A percentile compares a stretch with the other conserved stretches of the same genome.
Conservation (phyloP, 1,139 yeast genomes). For the Nakaseomyces sp. region DNA sequence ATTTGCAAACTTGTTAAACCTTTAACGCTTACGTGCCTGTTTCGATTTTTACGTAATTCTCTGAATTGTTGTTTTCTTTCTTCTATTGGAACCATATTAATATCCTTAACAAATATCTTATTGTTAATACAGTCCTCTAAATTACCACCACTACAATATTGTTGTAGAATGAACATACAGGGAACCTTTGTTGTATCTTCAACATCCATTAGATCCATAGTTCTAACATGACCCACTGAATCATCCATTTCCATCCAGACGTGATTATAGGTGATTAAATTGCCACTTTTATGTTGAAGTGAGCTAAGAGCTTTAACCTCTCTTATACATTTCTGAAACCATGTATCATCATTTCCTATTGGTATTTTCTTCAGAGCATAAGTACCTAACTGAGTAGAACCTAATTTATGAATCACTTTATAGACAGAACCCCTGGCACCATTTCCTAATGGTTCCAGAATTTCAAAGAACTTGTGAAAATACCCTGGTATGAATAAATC, state of each 20-base stretch:
- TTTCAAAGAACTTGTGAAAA: slow-evolving; percentile 57
- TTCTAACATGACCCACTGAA: slow-evolving; percentile 23
- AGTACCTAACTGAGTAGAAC: slow-evolving; percentile 64
- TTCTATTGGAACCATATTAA: slow-evolving; percentile 23
- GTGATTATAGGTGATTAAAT: slow-evolving; percentile 77
- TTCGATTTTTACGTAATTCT: slow-evolving; percentile 28
- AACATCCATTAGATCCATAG: slow-evolving; percentile 14
- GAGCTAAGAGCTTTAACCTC: slow-evolving; percentile 61
- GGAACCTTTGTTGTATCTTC: slow-evolving; percentile 41
- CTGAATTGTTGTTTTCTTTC: slow-evolving; percentile 32
- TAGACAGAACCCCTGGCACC: slow-evolving; percentile 83
- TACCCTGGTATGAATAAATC: slow-evolving; percentile 63
- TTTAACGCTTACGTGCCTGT: slow-evolving; percentile 20
- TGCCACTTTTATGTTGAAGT: slow-evolving; percentile 42
- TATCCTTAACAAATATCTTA: slow-evolving; percentile 28
- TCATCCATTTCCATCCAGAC: slow-evolving; percentile 80
- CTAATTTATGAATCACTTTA: slow-evolving; percentile 63
- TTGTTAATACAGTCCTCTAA: slow-evolving; percentile 54
- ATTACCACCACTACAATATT: slow-evolving; percentile 83
- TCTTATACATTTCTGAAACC: slow-evolving; percentile 60
- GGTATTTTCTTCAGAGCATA: slow-evolving; percentile 81
- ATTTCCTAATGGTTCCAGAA: slow-evolving; percentile 48
- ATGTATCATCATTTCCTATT: slow-evolving; percentile 63
- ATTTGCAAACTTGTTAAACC: slow-evolving; percentile 42
- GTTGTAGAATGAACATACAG: slow-evolving; percentile 75